Conservation (phyloP, 164 flowering plant species). For the Brasenia schreberi region DNA sequence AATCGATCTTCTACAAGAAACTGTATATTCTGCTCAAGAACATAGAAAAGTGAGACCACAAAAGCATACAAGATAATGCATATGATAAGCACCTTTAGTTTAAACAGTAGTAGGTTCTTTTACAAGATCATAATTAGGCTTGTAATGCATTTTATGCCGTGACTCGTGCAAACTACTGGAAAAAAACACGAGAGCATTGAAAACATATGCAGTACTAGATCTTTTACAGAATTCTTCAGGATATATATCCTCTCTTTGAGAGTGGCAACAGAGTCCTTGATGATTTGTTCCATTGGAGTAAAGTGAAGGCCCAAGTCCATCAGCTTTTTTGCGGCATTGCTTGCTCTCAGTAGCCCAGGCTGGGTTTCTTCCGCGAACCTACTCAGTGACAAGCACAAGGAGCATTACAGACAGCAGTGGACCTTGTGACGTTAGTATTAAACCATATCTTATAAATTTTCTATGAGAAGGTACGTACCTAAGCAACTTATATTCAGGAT, state of each 20-base stretch:
- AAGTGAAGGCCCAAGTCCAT: conserved; percentile 70
- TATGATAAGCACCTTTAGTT: too few relatives aligned
- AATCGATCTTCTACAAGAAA: too few relatives aligned
- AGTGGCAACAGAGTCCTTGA: conserved; percentile 70
- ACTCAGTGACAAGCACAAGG: not conserved
- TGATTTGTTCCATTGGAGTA: conserved; percentile 73
- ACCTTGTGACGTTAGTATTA: not conserved
- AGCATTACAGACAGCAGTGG: not conserved
- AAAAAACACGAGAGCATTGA: not conserved
- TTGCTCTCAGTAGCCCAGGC: conserved; percentile 55
- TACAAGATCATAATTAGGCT: too few relatives aligned
- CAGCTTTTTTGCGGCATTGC: conserved; percentile 51
- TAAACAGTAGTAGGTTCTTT: too few relatives aligned
- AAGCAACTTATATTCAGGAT: conserved; percentile 64
- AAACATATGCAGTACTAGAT: not conserved
- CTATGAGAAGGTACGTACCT: conserved; percentile 22
- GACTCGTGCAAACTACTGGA: not conserved
- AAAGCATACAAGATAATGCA: too few relatives aligned
- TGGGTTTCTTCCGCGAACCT: conserved; percentile 75
- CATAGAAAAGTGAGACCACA: too few relatives aligned
- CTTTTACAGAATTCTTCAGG: conserved; percentile 15
- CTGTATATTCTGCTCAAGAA: too few relatives aligned
- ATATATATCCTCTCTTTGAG: conserved; percentile 57
- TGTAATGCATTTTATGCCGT: not conserved
- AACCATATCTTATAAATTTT: too few relatives aligned